Evolutionary conservation across 2,329 filamentous ascomycete genomes (phyloP).

Genomic region (Camillea tinctor): DNA sequence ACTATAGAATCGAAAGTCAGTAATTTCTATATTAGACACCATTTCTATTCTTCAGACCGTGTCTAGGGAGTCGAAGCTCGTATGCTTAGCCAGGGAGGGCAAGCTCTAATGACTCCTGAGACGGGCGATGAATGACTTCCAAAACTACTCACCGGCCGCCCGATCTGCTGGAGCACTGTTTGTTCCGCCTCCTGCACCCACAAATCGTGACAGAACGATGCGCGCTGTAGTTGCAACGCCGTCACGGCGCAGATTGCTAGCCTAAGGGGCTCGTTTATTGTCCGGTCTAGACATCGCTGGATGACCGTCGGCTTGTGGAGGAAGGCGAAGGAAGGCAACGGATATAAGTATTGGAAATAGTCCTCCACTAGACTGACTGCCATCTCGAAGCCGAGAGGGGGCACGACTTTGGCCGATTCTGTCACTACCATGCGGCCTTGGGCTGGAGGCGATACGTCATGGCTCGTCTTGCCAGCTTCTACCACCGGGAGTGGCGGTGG

Average conservation of each 20-base stretch:
- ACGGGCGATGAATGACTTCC: too few species aligned
- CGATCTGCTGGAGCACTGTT: slow-evolving; percentile 32
- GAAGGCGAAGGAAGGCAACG: slow-evolving; percentile 35
- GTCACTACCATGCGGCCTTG: slow-evolving; percentile 9
- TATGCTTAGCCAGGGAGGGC: too few species aligned
- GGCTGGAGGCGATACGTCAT: not conserved
- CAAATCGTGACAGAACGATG: slow-evolving; percentile 20
- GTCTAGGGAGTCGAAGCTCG: too few species aligned
- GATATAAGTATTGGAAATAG: slow-evolving; percentile 33
- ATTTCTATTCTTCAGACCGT: too few species aligned
- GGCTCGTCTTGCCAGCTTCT: not conserved
- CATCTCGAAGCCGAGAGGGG: slow-evolving; percentile 14
- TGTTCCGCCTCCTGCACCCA: slow-evolving; percentile 35
- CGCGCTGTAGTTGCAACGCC: slow-evolving; percentile 30
- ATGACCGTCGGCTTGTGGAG: slow-evolving; percentile 35
- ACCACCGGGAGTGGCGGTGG: not conserved
- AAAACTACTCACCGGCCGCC: too few species aligned
- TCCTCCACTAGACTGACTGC: slow-evolving; percentile 25
- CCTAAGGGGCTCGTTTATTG: slow-evolving; percentile 31
- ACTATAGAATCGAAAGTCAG: too few species aligned
- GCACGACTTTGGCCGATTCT: slow-evolving; percentile 5
- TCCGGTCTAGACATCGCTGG: slow-evolving; percentile 29
- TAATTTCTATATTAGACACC: too few species aligned
- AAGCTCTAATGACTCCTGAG: too few species aligned
- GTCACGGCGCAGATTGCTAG: slow-evolving; percentile 35